Percentiles rank a stretch among this genome's conserved stretches.
phyloP scores from a whole-genome alignment of 345 rosid genomes.

The Eucalyptus pumila region DNA sequence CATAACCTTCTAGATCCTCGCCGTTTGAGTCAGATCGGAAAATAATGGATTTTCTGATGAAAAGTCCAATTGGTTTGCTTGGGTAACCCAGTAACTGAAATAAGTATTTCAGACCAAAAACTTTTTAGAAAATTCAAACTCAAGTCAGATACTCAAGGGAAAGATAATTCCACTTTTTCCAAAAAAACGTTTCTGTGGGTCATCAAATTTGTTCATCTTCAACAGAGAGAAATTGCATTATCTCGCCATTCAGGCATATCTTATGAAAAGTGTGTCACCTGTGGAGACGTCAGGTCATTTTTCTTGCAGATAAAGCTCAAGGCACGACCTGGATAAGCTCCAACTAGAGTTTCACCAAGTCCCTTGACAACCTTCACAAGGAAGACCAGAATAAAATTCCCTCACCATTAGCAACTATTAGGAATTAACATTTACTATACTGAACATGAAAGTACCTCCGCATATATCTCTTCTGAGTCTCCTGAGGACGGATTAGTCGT shows the following conservation, averaged over 20 bases:
- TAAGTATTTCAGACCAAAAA: not conserved
- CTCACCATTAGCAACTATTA: no score
- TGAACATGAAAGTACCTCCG: slow-evolving; percentile 44
- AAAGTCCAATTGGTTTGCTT: slow-evolving; percentile 90
- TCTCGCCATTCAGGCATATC: not conserved
- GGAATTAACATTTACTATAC: not conserved
- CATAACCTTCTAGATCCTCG: slow-evolving; percentile 98
- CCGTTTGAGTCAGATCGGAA: slow-evolving; percentile 97
- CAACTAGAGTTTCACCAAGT: slow-evolving; percentile 96
- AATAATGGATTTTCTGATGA: slow-evolving; percentile 86
- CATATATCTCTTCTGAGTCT: slow-evolving; percentile 84
- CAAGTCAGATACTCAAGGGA: not conserved
- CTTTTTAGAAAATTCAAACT: not conserved
- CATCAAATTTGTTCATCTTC: not conserved
- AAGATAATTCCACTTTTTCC: not conserved
- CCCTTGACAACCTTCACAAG: slow-evolving; percentile 77
- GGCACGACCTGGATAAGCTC: slow-evolving; percentile 99
- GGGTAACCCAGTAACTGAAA: slow-evolving; percentile 88
- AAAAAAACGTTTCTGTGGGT: not conserved
- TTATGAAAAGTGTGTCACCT: slow-evolving; percentile 20
- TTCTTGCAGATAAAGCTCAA: slow-evolving; percentile 88
- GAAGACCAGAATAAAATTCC: not conserved
- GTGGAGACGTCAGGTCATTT: slow-evolving; percentile 54
- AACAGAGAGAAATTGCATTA: not conserved
- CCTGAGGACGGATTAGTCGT: slow-evolving; percentile 96